phyloP scores from a whole-genome alignment of 2,329 filamentous ascomycete genomes.

The Penicillium sp. region DNA sequence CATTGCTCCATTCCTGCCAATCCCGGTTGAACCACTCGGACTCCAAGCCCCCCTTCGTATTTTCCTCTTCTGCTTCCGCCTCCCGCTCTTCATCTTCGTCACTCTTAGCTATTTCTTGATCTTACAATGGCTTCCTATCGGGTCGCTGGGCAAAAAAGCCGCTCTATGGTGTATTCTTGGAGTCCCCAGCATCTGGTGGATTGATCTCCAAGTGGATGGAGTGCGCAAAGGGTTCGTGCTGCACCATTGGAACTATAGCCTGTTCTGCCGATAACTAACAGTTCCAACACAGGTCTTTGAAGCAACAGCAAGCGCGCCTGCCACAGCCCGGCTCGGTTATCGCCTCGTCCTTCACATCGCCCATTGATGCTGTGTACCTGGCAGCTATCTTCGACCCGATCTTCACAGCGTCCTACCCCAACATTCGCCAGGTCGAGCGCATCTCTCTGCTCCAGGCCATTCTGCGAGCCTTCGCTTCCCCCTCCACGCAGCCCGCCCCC shows the following conservation, averaged over 20 bases:
- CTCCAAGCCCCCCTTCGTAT: constrained; percentile 63
- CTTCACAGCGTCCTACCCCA: constrained; percentile 82
- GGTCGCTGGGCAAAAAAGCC: constrained; percentile 69
- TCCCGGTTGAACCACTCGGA: constrained; percentile 62
- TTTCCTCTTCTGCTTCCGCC: constrained; percentile 74
- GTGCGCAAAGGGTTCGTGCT: constrained; percentile 75
- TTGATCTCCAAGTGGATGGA: constrained; percentile 95
- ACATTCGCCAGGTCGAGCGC: constrained; percentile 67
- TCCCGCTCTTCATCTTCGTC: constrained; percentile 72
- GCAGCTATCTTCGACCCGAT: constrained; percentile 95
- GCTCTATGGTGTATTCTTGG: constrained; percentile 83
- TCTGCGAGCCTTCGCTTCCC: constrained; percentile 64
- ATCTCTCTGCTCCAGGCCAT: constrained; percentile 77
- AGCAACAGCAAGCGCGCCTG: constrained; percentile 69
- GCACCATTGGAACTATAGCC: not conserved
- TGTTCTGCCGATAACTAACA: not conserved
- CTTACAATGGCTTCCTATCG: constrained; percentile 76
- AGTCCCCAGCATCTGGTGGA: constrained; percentile 94
- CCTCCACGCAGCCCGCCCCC: constrained; percentile 48
- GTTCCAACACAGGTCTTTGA: constrained; percentile 53
- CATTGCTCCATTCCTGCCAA: constrained; percentile 91
- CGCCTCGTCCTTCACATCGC: constrained; percentile 85
- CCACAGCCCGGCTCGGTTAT: constrained; percentile 79
- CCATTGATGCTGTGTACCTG: constrained; percentile 89
- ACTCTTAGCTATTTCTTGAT: constrained; percentile 71